Base-by-base conservation (phyloP, 345 rosid species). In the Citrus medica region DNA sequence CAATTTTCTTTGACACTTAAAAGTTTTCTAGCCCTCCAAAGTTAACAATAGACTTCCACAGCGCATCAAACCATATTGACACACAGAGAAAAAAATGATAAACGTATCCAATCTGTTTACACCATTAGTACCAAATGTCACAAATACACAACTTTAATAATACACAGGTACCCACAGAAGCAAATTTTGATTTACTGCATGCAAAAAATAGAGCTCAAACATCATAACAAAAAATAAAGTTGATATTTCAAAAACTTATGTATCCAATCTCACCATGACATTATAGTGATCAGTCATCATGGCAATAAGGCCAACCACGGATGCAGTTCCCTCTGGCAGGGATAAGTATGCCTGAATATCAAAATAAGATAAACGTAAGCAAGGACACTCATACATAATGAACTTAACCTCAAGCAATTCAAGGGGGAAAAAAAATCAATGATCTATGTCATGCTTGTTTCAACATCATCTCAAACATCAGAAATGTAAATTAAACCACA, bases 241-340 rank as follows among this genome's bases (percentile, higher is more conserved):
- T 4, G 59, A 59, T 66, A 82, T 51, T 27, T 75, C 51, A 65
- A 25, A 40, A 35, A 17, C 37, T 32, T 22, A 21, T 21, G 16
- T 3, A 79, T 67, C 35, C 33, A 76, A 75, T 64, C 93, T 80
- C 89, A 97, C 99, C 96, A 92, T 70, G 80, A 90, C 92, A 82
- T 83, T 89, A 78, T 94, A 97, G 81, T 97, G 98, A 86, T 94
- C 99, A 0, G 94, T 93, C 98, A 97, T 92, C 99, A 94, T 94
- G 35, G 99, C 99, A 83, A 90, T 86, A 56, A 97, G 94, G 83
- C 99, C 99, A 80, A 90, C 88, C 68, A 93, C 96, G 53, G 99
- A 94, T 80, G 98, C 98, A 30, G 86, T 91, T 83, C 98, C 98
- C 82, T 94, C 98, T 1, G 98, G 99, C 62, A 97, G 88, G 71